A percentile compares a stretch with the other conserved stretches of the same genome.
Evolutionary conservation across 768 basidiomycete species (phyloP).

Genomic region (Paxillus ammoniavirescens): DNA sequence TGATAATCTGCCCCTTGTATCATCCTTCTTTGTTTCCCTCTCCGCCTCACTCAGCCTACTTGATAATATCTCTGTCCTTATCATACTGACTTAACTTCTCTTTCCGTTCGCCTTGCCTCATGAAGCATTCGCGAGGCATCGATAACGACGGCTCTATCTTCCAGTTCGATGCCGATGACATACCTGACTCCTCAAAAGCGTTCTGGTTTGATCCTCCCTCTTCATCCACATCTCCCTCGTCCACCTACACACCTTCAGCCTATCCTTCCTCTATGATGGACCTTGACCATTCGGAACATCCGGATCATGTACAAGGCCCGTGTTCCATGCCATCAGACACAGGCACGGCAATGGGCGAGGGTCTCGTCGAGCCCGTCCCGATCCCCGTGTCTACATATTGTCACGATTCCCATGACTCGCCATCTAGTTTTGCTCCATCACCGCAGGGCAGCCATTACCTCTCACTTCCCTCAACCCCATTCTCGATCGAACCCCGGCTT

Average conservation of each 20-base stretch:
- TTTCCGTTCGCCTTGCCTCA: conserved; percentile 27
- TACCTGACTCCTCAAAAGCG: conserved; percentile 8
- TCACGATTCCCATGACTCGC: conserved; percentile 13
- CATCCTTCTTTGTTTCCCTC: neutral
- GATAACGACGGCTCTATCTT: conserved; percentile 56
- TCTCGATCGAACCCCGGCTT: conserved; percentile 3
- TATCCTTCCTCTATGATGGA: conserved; percentile 10
- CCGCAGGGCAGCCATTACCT: conserved; percentile 15
- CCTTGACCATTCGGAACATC: conserved; percentile 11
- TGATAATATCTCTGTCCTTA: conserved; percentile 17
- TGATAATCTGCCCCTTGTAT: conserved; percentile 8
- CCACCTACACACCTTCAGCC: conserved; percentile 8
- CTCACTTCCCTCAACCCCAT: conserved; percentile 12
- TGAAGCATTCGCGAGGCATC: conserved; percentile 42
- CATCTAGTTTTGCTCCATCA: conserved; percentile 2
- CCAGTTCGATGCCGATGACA: conserved; percentile 34
- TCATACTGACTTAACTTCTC: conserved; percentile 15
- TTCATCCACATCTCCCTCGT: conserved; percentile 1
- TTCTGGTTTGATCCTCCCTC: neutral
- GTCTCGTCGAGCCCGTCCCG: conserved; percentile 50
- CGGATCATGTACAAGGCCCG: conserved; percentile 1
- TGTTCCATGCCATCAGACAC: neutral
- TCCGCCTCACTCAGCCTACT: neutral
- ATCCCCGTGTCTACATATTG: conserved; percentile 41
- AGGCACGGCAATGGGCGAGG: conserved; percentile 50